A percentile compares a stretch with the other conserved stretches of the same genome.
These are phyloP conservation scores for Pluteus cervinus DNA, from an alignment of 768 basidiomycete genomes.

Conservation along the genomic window DNA sequence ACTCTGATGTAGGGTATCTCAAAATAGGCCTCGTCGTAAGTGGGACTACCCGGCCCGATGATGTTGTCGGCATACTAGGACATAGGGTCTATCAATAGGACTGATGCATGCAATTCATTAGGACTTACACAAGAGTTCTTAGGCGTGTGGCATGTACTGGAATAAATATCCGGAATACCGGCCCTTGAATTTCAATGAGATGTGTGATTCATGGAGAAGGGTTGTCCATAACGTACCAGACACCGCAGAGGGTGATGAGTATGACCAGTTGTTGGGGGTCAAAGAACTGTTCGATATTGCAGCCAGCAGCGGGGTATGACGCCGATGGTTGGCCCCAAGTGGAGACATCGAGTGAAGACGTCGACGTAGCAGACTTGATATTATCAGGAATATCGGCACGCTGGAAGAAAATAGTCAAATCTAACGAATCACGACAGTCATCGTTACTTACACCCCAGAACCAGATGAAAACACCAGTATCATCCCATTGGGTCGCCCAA, in stretches of 20 bases:
- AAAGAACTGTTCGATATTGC: conserved; percentile 51
- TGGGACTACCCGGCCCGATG: conserved; percentile 36
- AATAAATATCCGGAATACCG: conserved; percentile 36
- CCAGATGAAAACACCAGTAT: conserved; percentile 34
- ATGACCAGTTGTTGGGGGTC: conserved; percentile 61
- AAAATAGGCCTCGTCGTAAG: conserved; percentile 49
- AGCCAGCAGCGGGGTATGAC: conserved; percentile 51
- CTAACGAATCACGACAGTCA: not conserved
- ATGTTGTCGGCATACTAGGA: conserved; percentile 35
- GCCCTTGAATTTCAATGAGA: conserved; percentile 22
- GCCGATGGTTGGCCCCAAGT: conserved; percentile 57
- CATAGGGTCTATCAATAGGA: not conserved
- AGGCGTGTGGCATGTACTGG: conserved; percentile 32
- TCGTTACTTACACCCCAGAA: conserved; percentile 35
- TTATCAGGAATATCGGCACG: conserved; percentile 35
- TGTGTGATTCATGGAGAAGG: not conserved
- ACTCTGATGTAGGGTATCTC: conserved; percentile 55
- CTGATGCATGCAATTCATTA: not conserved
- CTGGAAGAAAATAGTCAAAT: conserved; percentile 18
- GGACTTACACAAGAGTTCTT: conserved; percentile 33
- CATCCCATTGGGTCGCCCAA: conserved; percentile 69
- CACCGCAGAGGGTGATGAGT: conserved; percentile 62
- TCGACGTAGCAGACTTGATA: conserved; percentile 26
- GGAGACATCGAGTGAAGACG: conserved; percentile 33
- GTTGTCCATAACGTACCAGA: conserved; percentile 20